Evolutionary conservation across 2,329 filamentous ascomycete species (phyloP), one percentile per base, ranked within the genome.

Genomic region (Diaporthe sp.): DNA sequence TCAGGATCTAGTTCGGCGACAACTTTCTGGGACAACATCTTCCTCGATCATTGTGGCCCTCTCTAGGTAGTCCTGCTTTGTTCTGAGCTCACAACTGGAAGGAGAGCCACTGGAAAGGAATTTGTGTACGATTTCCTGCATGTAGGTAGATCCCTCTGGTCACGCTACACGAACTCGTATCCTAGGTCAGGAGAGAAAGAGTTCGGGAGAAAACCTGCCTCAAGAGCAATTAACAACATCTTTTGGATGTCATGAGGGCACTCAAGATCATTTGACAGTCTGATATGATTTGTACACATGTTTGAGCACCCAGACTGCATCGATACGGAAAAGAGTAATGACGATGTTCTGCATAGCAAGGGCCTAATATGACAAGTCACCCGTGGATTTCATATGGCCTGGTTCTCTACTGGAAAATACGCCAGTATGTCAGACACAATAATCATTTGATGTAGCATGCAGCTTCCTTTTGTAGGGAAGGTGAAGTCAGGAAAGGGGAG

Each of bases 201-300:
- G n/a, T n/a, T n/a, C 80, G 92, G 92, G 91, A 55, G 52, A 28
- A 7, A 19, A n/a, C 4, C 15, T 92, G 89, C 73, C 95, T 94
- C 82, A 92, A 95, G 81, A 93, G 92, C 83, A 92, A 91, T 50
- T 93, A 94, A 80, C 88, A 91, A 58, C 93, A 95, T 80, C 93
- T 95, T n/a, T n/a, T n/a, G n/a, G n/a, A n/a, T n/a, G n/a, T n/a
- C n/a, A n/a, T n/a, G n/a, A n/a, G n/a, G n/a, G n/a, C n/a, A n/a
- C n/a, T n/a, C n/a, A n/a, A n/a, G n/a, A n/a, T n/a, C n/a, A n/a
- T n/a, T n/a, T n/a, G n/a, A n/a, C n/a, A n/a, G n/a, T n/a, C n/a
- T n/a, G n/a, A n/a, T n/a, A n/a, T n/a, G n/a, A n/a, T n/a, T n/a
- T n/a, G n/a, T n/a, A n/a, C n/a, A n/a, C n/a, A n/a, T n/a, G n/a